These are phyloP conservation scores for Penicillium pulvis DNA, from an alignment of 495 filamentous ascomycete genomes.

Conservation along the genomic window DNA sequence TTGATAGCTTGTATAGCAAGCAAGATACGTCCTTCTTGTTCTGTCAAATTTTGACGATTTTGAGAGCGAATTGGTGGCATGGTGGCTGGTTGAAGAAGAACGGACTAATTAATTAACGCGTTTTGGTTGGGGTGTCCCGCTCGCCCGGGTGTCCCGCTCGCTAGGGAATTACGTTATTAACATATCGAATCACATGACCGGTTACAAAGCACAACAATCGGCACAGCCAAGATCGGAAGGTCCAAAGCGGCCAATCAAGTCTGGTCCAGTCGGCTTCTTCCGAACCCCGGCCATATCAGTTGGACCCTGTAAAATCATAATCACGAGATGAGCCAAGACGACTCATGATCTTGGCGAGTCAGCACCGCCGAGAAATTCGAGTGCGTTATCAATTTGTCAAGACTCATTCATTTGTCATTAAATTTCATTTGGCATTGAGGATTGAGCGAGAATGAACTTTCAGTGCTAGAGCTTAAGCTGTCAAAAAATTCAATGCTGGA, in stretches of 20 bases:
- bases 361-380: not conserved
- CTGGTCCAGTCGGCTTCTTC: conserved; percentile 12
- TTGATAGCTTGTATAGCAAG: conserved; percentile 1
- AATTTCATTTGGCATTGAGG: too few relatives aligned
- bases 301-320: conserved; percentile 7
- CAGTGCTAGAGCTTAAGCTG: not conserved
- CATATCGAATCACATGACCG: too few relatives aligned
- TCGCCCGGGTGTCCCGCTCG: not conserved
- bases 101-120: conserved; percentile 1
- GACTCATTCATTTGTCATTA: too few relatives aligned
- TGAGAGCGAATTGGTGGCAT: conserved; percentile 6
- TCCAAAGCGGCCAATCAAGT: not conserved
- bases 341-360: not conserved
- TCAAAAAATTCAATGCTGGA: not conserved
- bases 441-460: not conserved
- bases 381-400: not conserved
- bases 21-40: conserved; percentile 1
- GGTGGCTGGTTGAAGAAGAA: not conserved
- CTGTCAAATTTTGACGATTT: conserved; percentile 3
- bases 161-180: not conserved
- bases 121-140: conserved; percentile 1
- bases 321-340: not conserved
- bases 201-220: too few relatives aligned
- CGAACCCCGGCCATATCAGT: conserved; percentile 14
- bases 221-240: not conserved